phyloP scores from a whole-genome alignment of 768 basidiomycete genomes.

The Leccinum aurantiacum region DNA sequence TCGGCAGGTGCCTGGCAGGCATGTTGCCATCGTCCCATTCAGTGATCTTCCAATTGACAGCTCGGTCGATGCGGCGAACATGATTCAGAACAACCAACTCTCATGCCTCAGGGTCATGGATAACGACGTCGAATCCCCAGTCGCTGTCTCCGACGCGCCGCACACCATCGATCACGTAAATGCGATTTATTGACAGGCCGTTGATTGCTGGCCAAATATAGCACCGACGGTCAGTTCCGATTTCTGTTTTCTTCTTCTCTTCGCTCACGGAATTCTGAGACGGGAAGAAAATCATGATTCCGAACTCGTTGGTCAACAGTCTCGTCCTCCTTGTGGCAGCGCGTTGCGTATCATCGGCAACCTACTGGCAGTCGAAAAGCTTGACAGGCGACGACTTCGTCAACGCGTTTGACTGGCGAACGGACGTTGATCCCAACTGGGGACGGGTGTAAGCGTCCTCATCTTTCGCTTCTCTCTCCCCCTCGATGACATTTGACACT shows the following conservation, averaged over 20 bases:
- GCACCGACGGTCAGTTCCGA: neutral
- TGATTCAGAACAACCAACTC: neutral
- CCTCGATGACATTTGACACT: neutral
- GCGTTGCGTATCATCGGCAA: conserved; percentile 34
- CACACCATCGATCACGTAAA: neutral
- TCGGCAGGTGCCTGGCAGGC: too few species aligned
- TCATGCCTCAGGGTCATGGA: neutral
- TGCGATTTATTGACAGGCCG: neutral
- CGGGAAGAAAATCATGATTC: conserved; percentile 1
- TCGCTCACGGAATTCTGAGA: neutral
- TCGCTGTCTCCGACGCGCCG: neutral
- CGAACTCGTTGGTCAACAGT: neutral
- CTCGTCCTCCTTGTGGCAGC: conserved; percentile 11
- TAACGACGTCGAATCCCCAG: neutral
- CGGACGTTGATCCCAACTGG: conserved; percentile 29
- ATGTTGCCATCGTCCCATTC: too few species aligned
- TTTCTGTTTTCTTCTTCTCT: neutral
- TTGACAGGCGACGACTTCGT: conserved; percentile 51
- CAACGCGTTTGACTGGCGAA: conserved; percentile 29
- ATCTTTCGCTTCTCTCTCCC: neutral
- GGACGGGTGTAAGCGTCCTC: conserved; percentile 27
- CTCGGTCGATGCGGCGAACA: neutral
- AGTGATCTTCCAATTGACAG: neutral
- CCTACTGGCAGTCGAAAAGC: conserved; percentile 47
- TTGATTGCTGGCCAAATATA: neutral